A percentile compares a stretch with the other conserved stretches of the same genome.
Evolutionary conservation across 2,329 filamentous ascomycete species (phyloP).

Genomic region (Pseudogymnoascus sp.): DNA sequence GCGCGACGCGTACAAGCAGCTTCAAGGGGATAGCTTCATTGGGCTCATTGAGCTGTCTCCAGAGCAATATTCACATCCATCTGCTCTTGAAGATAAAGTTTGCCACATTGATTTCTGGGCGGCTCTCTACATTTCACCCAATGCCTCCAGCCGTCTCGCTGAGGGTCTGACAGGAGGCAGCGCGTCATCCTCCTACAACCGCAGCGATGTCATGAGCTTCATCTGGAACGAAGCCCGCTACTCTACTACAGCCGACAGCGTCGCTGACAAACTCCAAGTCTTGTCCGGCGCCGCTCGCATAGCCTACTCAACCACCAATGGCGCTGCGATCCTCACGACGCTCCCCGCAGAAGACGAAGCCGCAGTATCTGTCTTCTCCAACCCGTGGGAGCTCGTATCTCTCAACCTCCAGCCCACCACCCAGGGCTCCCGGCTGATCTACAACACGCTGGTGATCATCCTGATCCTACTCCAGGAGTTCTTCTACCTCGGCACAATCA

Average conservation of each 20-base stretch:
- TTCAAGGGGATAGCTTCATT: constrained; percentile 28
- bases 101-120: constrained; percentile 32
- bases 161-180: constrained; percentile 23
- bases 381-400: constrained; percentile 26
- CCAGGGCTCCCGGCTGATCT: constrained; percentile 29
- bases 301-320: constrained; percentile 23
- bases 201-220: constrained; percentile 27
- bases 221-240: constrained; percentile 33
- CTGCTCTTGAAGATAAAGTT: background rate
- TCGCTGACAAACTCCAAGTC: constrained; percentile 26
- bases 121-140: constrained; percentile 28
- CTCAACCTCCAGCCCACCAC: constrained; percentile 27
- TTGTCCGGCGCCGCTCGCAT: constrained; percentile 21
- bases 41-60: constrained; percentile 25
- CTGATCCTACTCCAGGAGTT: constrained; percentile 29
- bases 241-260: constrained; percentile 24
- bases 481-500: constrained; percentile 24
- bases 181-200: constrained; percentile 25
- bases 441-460: constrained; percentile 34
- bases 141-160: constrained; percentile 27
- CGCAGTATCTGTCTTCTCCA: constrained; percentile 27
- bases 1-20: constrained; percentile 25
- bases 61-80: constrained; percentile 20
- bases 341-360: constrained; percentile 21
- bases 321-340: constrained; percentile 15